phyloP scores from a whole-genome alignment of 2,329 filamentous ascomycete genomes.

The Cladosporium sp. region DNA sequence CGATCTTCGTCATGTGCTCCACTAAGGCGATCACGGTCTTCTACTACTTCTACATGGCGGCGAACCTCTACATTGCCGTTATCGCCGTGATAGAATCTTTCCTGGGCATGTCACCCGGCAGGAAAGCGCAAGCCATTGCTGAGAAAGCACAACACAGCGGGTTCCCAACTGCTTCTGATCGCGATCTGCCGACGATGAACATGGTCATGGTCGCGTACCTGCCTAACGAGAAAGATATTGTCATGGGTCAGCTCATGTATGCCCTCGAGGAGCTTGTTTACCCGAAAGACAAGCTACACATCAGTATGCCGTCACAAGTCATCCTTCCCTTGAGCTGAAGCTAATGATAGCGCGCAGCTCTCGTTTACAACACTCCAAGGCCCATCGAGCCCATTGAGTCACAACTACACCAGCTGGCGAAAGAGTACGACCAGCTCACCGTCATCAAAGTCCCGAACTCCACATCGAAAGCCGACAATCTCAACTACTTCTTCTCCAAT shows the following conservation, averaged over 20 bases:
- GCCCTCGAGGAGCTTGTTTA: conserved; percentile 50
- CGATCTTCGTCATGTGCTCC: conserved; percentile 33
- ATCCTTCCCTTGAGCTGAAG: neutral
- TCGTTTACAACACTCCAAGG: conserved; percentile 52
- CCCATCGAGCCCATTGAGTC: conserved; percentile 49
- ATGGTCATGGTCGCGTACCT: conserved; percentile 53
- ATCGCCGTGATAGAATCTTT: conserved; percentile 34
- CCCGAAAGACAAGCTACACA: conserved; percentile 47
- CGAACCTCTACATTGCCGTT: conserved; percentile 36
- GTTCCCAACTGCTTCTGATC: conserved; percentile 27
- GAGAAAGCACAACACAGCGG: conserved; percentile 30
- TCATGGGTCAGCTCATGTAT: conserved; percentile 50
- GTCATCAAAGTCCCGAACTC: conserved; percentile 52
- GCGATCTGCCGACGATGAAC: conserved; percentile 46
- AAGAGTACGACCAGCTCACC: conserved; percentile 43
- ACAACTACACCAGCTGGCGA: conserved; percentile 41
- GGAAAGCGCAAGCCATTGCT: conserved; percentile 31
- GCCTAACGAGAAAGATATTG: conserved; percentile 54
- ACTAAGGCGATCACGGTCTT: conserved; percentile 33
- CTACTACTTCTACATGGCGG: conserved; percentile 37
- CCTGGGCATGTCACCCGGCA: conserved; percentile 34
- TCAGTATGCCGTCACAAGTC: conserved; percentile 34
- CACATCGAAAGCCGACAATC: conserved; percentile 52
- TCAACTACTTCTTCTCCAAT: conserved; percentile 49
- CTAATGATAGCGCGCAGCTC: conserved; percentile 7